A percentile compares a stretch with the other conserved stretches of the same genome.
phyloP scores from a whole-genome alignment of 768 basidiomycete species.

The Gautieria morchelliformis region DNA sequence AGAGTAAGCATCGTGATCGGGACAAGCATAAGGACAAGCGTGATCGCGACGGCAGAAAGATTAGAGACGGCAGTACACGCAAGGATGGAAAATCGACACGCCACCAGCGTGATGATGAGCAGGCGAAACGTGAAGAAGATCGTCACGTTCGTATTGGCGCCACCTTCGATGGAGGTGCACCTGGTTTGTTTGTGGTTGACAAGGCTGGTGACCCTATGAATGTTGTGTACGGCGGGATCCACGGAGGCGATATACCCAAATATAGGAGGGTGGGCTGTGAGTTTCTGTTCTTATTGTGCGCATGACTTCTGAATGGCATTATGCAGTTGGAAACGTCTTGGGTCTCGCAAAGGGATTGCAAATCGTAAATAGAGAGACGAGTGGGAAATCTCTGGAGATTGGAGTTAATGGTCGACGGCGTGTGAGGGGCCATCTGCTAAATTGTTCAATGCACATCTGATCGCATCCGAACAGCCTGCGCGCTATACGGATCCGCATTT shows the following conservation, averaged over 20 bases:
- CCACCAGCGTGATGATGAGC: slow-evolving; percentile 17
- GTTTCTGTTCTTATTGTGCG: slow-evolving; percentile 15
- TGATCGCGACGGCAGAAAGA: slow-evolving; percentile 19
- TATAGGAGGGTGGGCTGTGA: slow-evolving; percentile 52
- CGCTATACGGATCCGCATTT: slow-evolving; percentile 50
- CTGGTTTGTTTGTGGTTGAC: slow-evolving; percentile 32
- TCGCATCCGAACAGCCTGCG: slow-evolving; percentile 26
- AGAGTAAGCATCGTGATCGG: slow-evolving; percentile 19
- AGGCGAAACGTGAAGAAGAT: slow-evolving; percentile 27
- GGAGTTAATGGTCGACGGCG: slow-evolving; percentile 33
- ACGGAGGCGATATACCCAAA: slow-evolving; percentile 56
- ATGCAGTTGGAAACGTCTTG: slow-evolving; percentile 50
- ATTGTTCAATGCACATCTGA: slow-evolving; percentile 5
- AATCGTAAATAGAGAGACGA: slow-evolving; percentile 29
- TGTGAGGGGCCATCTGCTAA: slow-evolving; percentile 22
- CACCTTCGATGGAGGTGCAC: slow-evolving; percentile 18
- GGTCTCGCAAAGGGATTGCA: slow-evolving; percentile 47
- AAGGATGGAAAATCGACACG: not conserved
- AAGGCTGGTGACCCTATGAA: slow-evolving; percentile 49
- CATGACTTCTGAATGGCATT: not conserved
- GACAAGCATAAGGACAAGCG: slow-evolving; percentile 12
- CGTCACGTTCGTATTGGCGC: slow-evolving; percentile 15
- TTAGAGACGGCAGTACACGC: slow-evolving; percentile 9
- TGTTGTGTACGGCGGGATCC: slow-evolving; percentile 55
- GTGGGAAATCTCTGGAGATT: slow-evolving; percentile 49